Evolutionary conservation across 805 yeast genomes (phyloP), one percentile per base, ranked within the genome.

Genomic region (Wickerhamomyces chaumierensis): DNA sequence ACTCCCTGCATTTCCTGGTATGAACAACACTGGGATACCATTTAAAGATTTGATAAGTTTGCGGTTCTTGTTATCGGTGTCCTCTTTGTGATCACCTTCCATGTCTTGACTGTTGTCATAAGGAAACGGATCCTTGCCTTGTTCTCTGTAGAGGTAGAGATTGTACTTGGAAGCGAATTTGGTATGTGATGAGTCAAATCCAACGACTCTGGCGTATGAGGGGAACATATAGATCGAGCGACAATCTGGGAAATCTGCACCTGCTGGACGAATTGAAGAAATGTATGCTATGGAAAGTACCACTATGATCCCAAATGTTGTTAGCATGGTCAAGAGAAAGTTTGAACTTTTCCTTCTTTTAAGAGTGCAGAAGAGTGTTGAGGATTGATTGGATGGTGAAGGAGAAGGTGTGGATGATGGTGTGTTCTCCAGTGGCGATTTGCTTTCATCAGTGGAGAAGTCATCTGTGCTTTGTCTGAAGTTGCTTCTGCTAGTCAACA

Each of bases 1-100:
- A 40, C 94, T 80, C 1, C 99, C 99, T 0, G 98, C 98, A 55
- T 94, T 92, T 1, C 99, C 99, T 1, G 98, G 98, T 32, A 94
- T 81, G 57, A 92, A 92, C 14, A 92, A 62, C 2, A 86, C 87
- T 0, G 99, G 99, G 2, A 83, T 71, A 0, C 97, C 97, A 39
- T 65, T 68, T 3, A 51, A 39, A 1, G 38, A 36, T 5, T 34
- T 16, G 16, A 71, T 31, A 13, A 31, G 33, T 15, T 31, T 31
- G 5, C 13, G 18, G 12, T 31, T 31, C 18, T 31, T 31, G 5
- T 12, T 7, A 8, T 31, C 33, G 5, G 18, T 31, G 18, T 31
- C 33, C 14, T 31, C 33, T 14, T 12, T 15, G 6, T 12, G 6
- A 13, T 31, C 18, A 5, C 18, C 18, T 17, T 31, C 33, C 14